A percentile compares a stretch with the other conserved stretches of the same genome.
These are phyloP conservation scores for Lactarius deliciosus DNA, from an alignment of 768 basidiomycete genomes.

Conservation along the genomic window DNA sequence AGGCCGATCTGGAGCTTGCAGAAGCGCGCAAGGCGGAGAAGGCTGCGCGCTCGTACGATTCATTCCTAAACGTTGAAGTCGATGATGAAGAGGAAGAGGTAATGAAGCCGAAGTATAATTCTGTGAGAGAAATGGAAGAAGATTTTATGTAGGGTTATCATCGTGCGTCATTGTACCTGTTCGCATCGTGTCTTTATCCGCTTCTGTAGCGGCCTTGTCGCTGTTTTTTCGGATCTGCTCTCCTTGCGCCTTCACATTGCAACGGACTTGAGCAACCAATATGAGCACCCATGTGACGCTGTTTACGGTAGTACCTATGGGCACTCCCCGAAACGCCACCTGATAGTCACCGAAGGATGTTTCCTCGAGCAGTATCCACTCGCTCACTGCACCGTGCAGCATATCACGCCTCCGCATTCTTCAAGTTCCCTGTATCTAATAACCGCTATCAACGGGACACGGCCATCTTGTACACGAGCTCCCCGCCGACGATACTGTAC, in stretches of 20 bases:
- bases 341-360: background rate
- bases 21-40: conserved; percentile 82
- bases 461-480: background rate
- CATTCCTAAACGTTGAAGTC: conserved; percentile 62
- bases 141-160: conserved; percentile 71
- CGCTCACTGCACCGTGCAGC: background rate
- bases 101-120: conserved; percentile 47
- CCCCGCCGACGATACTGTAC: too few relatives aligned
- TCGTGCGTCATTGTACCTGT: background rate
- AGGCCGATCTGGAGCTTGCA: conserved; percentile 73
- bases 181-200: background rate
- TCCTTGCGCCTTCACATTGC: background rate
- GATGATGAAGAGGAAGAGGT: conserved; percentile 53
- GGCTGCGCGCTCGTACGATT: conserved; percentile 82
- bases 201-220: background rate
- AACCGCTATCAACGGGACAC: background rate
- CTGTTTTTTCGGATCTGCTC: background rate
- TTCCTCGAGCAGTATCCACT: background rate
- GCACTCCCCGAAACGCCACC: background rate
- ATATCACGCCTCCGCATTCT: too few relatives aligned
- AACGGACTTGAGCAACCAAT: background rate
- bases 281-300: background rate
- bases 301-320: background rate
- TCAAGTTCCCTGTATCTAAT: too few relatives aligned
- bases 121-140: conserved; percentile 76